Evolutionary conservation across 306 rosid species (phyloP), one percentile per base, ranked within the genome.

Genomic region (Casuarina cunninghamiana): DNA sequence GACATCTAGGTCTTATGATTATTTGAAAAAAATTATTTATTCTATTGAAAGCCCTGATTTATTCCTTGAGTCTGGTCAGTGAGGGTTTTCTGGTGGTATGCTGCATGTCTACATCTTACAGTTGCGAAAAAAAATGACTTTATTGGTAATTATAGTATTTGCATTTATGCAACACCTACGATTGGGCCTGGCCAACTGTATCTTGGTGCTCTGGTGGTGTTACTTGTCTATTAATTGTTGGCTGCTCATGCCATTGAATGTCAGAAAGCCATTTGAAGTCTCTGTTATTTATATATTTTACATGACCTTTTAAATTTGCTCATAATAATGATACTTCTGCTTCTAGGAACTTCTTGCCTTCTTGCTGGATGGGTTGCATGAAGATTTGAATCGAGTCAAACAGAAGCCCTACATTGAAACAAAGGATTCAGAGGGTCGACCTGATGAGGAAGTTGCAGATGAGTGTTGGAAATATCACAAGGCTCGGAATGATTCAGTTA

Each of bases 371-470:
- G 99, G 99, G 73, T 81, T 96, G 77, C 99, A 96, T 89, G 99
- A 96, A 85, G 99, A 96, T 93, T 85, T 96, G 88, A 96, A 96
- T 90, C 98, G 99, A 61, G 98, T 96, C 77, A 96, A 93, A 74
- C 90, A 84, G 86, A 96, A 96, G 91, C 99, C 99, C 41, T 96
- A 93, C 84, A 91, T 96, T 86, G 99, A 96, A 87, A 89, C 91
- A 82, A 96, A 89, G 91, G 99, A 93, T 89, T 90, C 89, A 4
- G 96, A 96, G 65, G 91, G 88, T 76, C 91, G 93, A 78, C 94
- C 97, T 13, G 98, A 96, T 80, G 91, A 88, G 81, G 99, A 93
- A 88, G 97, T 96, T 35, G 99, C 99, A 38, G 85, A 78, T 55
- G 98, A 96, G 83, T 90, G 98, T 86, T 96, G 99, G 99, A 93